These are phyloP conservation scores for Aegilops longissima DNA, from an alignment of 176 grass and related monocot species.

Conservation along the genomic window DNA sequence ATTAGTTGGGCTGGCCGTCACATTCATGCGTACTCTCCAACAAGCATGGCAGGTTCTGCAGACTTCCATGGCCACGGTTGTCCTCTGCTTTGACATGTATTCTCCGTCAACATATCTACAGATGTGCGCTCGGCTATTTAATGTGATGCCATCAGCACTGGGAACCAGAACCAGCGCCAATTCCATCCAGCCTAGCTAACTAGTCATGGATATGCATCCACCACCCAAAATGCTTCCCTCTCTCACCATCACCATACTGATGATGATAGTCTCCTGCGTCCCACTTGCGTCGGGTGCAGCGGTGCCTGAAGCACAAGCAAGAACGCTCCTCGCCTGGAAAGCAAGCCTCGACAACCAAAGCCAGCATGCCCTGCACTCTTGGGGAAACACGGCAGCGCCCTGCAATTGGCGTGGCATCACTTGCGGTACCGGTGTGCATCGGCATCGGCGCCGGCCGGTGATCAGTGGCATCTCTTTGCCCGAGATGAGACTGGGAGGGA, in stretches of 20 bases:
- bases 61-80: too few species aligned
- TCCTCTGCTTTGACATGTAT: too few species aligned
- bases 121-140: too few species aligned
- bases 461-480: neutral
- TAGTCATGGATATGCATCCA: neutral
- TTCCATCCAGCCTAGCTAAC: neutral
- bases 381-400: neutral
- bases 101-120: too few species aligned
- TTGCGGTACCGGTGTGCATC: neutral
- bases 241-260: too few species aligned
- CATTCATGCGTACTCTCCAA: too few species aligned
- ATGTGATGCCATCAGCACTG: too few species aligned
- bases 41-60: too few species aligned
- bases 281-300: neutral
- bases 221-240: neutral
- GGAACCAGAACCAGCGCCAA: neutral
- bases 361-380: neutral
- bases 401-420: neutral
- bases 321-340: neutral
- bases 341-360: neutral
- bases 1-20: too few species aligned
- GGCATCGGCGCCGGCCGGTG: fast-evolving
- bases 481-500: neutral
- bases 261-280: neutral
- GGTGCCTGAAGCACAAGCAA: neutral